phyloP scores from a whole-genome alignment of 2,329 filamentous ascomycete species.

The Ophiognomonia clavigignenti-juglandacearum region DNA sequence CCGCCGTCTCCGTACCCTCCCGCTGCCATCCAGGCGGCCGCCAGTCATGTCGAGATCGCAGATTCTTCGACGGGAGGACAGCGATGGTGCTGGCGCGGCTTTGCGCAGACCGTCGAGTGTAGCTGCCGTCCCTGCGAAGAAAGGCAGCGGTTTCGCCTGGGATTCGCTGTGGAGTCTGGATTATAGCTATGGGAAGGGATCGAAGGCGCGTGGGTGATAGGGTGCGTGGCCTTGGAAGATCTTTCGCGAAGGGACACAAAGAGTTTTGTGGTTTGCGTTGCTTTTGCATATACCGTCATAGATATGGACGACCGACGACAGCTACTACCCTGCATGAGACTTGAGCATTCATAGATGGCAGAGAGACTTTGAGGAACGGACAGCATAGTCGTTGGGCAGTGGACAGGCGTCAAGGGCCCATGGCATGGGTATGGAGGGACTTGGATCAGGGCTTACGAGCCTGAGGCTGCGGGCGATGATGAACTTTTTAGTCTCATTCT shows the following conservation, averaged over 20 bases:
- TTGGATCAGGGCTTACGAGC: neutral
- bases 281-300: too few species aligned
- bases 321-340: neutral
- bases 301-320: too few species aligned
- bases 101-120: slow-evolving; percentile 31
- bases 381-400: neutral
- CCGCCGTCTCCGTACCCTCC: slow-evolving; percentile 6
- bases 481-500: neutral
- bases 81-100: slow-evolving; percentile 21
- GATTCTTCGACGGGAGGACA: slow-evolving; percentile 35
- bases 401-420: neutral
- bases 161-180: slow-evolving; percentile 59
- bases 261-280: too few species aligned
- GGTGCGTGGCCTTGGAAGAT: too few species aligned
- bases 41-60: neutral
- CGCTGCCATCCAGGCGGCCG: slow-evolving; percentile 4
- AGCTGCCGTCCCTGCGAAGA: too few species aligned
- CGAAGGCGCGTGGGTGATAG: slow-evolving; percentile 12
- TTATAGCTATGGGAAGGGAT: slow-evolving; percentile 46
- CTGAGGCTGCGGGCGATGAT: neutral
- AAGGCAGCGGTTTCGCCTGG: too few species aligned
- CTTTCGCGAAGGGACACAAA: too few species aligned
- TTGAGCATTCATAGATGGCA: too few species aligned
- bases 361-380: too few species aligned
- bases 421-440: neutral